Conservation (phyloP, 129 eudicot species). For the Helianthus tuberosus region DNA sequence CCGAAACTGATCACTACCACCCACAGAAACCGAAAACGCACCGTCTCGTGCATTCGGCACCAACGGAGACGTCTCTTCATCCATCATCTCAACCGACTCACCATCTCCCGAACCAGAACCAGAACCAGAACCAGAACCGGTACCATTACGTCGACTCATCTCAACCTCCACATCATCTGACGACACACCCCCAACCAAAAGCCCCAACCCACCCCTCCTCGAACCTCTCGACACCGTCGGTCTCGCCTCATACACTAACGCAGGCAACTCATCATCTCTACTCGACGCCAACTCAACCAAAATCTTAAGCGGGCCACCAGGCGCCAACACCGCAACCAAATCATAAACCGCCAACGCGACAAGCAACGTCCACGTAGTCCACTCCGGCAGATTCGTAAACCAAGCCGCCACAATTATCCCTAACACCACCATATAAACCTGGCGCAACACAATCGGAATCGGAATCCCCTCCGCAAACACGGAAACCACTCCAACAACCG, state of each 20-base stretch:
- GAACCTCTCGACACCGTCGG: constrained; percentile 51
- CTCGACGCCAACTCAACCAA: constrained; percentile 83
- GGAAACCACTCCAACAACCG: constrained; percentile 67
- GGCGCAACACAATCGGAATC: constrained; percentile 72
- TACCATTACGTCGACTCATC: constrained; percentile 24
- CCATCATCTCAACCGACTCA: constrained; percentile 35
- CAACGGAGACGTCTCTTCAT: constrained; percentile 66
- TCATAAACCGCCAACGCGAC: constrained; percentile 89
- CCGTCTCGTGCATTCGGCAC: constrained; percentile 47
- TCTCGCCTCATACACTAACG: constrained; percentile 84
- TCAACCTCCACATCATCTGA: constrained; percentile 46
- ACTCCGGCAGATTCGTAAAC: constrained; percentile 91
- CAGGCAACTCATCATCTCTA: constrained; percentile 92
- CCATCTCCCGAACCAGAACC: constrained; percentile 18
- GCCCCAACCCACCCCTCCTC: constrained; percentile 48
- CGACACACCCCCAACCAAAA: constrained; percentile 61
- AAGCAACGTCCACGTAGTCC: constrained; percentile 93
- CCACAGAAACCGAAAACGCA: constrained; percentile 17
- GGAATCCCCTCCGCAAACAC: constrained; percentile 72
- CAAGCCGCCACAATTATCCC: constrained; percentile 93
- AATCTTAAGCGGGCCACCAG: constrained; percentile 93
- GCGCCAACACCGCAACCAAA: constrained; percentile 92
- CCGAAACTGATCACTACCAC: constrained; percentile 3
- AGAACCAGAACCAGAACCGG: neutral
- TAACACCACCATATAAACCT: constrained; percentile 65